phyloP scores from a whole-genome alignment of 1,284 basidiomycete species.

The Ustilago hordei region DNA sequence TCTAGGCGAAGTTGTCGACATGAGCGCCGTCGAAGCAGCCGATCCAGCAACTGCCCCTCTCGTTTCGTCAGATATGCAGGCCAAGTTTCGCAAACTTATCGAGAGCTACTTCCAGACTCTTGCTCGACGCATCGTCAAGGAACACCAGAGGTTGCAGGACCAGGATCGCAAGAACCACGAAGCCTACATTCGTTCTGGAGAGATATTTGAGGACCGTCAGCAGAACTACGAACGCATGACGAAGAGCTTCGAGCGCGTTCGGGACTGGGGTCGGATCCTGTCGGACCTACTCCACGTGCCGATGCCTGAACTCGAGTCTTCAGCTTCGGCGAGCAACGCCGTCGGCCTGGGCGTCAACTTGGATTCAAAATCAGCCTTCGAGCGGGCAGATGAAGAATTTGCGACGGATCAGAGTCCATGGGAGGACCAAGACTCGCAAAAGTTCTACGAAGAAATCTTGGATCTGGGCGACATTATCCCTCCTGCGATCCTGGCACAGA shows the following conservation, averaged over 20 bases:
- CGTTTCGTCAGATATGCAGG: slow-evolving; percentile 82
- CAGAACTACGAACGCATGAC: slow-evolving; percentile 99
- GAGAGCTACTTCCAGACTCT: slow-evolving; percentile 92
- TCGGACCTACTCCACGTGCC: slow-evolving; percentile 87
- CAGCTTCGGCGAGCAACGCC: slow-evolving; percentile 73
- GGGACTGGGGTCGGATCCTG: slow-evolving; percentile 71
- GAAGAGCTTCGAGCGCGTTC: slow-evolving; percentile 88
- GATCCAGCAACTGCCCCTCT: slow-evolving; percentile 70
- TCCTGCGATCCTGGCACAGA: slow-evolving; percentile 79
- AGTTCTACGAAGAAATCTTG: slow-evolving; percentile 92
- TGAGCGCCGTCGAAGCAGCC: slow-evolving; percentile 12
- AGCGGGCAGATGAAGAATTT: slow-evolving; percentile 59
- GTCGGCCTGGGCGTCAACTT: slow-evolving; percentile 72
- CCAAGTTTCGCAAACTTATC: slow-evolving; percentile 90
- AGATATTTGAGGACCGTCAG: slow-evolving; percentile 98
- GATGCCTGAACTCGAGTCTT: slow-evolving; percentile 82
- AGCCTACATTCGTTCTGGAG: slow-evolving; percentile 97
- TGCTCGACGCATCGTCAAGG: slow-evolving; percentile 81
- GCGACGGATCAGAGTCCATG: slow-evolving; percentile 79
- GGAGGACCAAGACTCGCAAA: slow-evolving; percentile 96
- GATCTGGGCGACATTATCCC: slow-evolving; percentile 94
- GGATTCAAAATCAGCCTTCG: slow-evolving; percentile 70
- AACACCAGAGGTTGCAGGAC: slow-evolving; percentile 85
- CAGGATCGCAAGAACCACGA: slow-evolving; percentile 96
- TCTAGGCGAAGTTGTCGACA: slow-evolving; percentile 31